These are phyloP conservation scores for Fusarium beomiforme DNA, from an alignment of 2,329 filamentous ascomycete species.

Conservation along the genomic window DNA sequence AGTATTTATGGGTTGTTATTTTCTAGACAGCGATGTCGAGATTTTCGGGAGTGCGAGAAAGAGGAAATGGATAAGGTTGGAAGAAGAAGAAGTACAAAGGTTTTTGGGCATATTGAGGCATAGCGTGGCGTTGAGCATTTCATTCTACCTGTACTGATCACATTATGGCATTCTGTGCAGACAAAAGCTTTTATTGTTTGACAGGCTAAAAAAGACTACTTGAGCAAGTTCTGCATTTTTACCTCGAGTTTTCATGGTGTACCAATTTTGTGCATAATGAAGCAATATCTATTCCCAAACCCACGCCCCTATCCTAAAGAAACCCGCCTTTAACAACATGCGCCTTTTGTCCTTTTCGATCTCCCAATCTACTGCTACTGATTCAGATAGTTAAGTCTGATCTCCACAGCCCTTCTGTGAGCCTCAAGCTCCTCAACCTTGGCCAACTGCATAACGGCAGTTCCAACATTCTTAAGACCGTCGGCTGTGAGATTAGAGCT, in stretches of 20 bases:
- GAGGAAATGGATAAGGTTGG: not conserved
- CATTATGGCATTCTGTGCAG: constrained; percentile 33
- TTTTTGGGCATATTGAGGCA: constrained; percentile 38
- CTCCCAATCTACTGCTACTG: constrained; percentile 42
- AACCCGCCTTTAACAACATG: constrained; percentile 14
- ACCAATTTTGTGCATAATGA: constrained; percentile 1
- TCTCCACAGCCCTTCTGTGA: constrained; percentile 88
- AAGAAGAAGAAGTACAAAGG: not conserved
- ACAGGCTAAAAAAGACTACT: constrained; percentile 26
- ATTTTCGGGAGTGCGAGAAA: not conserved
- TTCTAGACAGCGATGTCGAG: constrained; percentile 6
- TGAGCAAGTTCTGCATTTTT: constrained; percentile 12
- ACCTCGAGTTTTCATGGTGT: not conserved
- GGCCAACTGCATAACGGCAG: constrained; percentile 93
- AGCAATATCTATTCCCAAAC: constrained; percentile 19
- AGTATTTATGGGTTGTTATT: not conserved
- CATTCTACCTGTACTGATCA: constrained; percentile 33
- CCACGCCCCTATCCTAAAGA: constrained; percentile 16
- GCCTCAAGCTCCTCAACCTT: constrained; percentile 95
- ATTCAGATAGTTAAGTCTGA: constrained; percentile 71
- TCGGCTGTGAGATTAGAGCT: constrained; percentile 89
- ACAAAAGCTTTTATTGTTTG: constrained; percentile 33
- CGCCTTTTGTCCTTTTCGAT: constrained; percentile 11
- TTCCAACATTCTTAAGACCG: constrained; percentile 85
- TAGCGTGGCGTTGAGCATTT: constrained; percentile 49